A percentile compares a stretch with the other conserved stretches of the same genome.
These are phyloP conservation scores for Cutaneotrichosporon sp. DNA, from an alignment of 1,284 basidiomycete species.

Conservation along the genomic window DNA sequence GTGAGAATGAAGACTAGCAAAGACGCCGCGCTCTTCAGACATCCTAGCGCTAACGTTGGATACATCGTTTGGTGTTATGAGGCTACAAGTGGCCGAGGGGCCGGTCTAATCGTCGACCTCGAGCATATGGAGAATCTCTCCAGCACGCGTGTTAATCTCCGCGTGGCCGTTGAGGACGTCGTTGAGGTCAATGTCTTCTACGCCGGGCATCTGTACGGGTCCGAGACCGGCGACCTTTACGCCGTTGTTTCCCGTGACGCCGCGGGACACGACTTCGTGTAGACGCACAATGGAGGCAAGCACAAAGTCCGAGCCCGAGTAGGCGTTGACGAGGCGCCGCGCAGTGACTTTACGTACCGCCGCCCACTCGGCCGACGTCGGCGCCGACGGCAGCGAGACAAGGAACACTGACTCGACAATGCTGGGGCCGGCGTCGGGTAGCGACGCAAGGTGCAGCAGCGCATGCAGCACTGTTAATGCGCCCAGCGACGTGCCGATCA, in stretches of 20 bases:
- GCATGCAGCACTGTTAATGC: constrained; percentile 53
- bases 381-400: constrained; percentile 52
- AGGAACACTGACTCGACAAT: constrained; percentile 54
- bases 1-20: too few species aligned
- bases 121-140: constrained; percentile 41
- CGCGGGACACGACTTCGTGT: constrained; percentile 51
- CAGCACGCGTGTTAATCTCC: constrained; percentile 44
- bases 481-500: constrained; percentile 56
- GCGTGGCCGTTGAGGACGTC: constrained; percentile 46
- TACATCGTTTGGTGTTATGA: too few species aligned
- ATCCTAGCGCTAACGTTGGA: too few species aligned
- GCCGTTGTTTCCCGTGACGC: constrained; percentile 42
- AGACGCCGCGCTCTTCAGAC: not conserved
- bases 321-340: constrained; percentile 52
- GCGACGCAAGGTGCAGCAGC: constrained; percentile 50
- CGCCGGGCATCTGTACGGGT: constrained; percentile 43
- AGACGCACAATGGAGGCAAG: constrained; percentile 53
- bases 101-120: constrained; percentile 36
- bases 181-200: constrained; percentile 49
- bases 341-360: constrained; percentile 49
- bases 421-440: constrained; percentile 34
- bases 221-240: constrained; percentile 47
- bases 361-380: constrained; percentile 49
- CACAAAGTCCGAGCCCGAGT: constrained; percentile 51
- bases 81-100: not conserved